A percentile compares a stretch with the other conserved stretches of the same genome.
These are phyloP conservation scores for Colletotrichum sp. DNA, from an alignment of 2,329 filamentous ascomycete species.

Conservation along the genomic window DNA sequence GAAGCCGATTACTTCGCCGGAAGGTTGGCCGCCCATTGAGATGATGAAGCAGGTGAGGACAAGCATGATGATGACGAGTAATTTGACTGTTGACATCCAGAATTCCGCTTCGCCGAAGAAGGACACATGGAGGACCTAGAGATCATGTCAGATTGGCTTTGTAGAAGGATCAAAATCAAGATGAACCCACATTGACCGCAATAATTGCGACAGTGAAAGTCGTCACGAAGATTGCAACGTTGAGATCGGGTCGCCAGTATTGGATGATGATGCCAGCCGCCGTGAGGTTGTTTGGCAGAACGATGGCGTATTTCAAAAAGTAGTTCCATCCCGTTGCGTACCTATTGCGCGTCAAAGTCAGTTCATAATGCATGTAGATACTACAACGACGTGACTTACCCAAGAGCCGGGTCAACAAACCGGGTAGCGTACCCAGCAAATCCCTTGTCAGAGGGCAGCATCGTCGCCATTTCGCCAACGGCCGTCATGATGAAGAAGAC, in stretches of 20 bases:
- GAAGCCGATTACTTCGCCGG: slow-evolving; percentile 43
- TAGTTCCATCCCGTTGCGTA: slow-evolving; percentile 54
- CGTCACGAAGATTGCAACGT: slow-evolving; percentile 42
- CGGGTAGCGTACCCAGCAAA: slow-evolving; percentile 33
- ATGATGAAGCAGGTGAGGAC: slow-evolving; percentile 42
- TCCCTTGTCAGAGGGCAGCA: slow-evolving; percentile 30
- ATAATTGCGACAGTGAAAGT: slow-evolving; percentile 39
- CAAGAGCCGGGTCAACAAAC: slow-evolving; percentile 35
- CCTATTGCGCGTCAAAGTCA: neutral
- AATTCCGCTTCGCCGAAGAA: slow-evolving; percentile 54
- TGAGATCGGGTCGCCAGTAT: slow-evolving; percentile 42
- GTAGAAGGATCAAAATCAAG: too few relatives aligned
- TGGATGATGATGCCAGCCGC: slow-evolving; percentile 41
- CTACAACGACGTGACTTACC: slow-evolving; percentile 11
- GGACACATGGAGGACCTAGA: slow-evolving; percentile 36
- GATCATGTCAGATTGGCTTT: too few relatives aligned
- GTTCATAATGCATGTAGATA: neutral
- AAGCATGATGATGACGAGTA: slow-evolving; percentile 45
- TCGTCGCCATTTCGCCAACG: slow-evolving; percentile 37
- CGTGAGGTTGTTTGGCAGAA: slow-evolving; percentile 42
- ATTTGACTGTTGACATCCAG: slow-evolving; percentile 49
- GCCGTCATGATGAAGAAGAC: slow-evolving; percentile 62
- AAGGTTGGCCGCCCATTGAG: slow-evolving; percentile 43
- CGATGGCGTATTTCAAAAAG: slow-evolving; percentile 48
- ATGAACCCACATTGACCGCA: slow-evolving; percentile 33